Evolutionary conservation across 768 basidiomycete genomes (phyloP).

Genomic region (Lentinula detonsa): DNA sequence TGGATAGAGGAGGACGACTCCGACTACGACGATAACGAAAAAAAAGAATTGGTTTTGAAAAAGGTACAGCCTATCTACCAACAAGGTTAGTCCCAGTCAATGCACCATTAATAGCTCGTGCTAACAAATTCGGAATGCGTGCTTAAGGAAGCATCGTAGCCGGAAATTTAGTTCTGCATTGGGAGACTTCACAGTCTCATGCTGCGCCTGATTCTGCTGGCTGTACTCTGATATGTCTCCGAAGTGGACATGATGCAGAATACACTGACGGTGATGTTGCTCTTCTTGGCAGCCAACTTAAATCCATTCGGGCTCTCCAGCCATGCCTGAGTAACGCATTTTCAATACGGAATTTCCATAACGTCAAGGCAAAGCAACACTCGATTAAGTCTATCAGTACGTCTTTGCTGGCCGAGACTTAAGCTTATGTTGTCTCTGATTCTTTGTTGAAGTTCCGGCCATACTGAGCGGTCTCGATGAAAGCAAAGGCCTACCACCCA

Average conservation of each 20-base stretch:
- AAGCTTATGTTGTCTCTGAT: neutral
- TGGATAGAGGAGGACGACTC: conserved; percentile 40
- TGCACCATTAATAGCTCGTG: neutral
- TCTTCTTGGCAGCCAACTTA: neutral
- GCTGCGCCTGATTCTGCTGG: conserved; percentile 27
- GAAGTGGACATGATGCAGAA: conserved; percentile 27
- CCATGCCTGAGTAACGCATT: conserved; percentile 15
- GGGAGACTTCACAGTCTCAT: conserved; percentile 43
- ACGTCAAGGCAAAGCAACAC: neutral
- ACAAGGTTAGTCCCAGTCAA: conserved; percentile 26
- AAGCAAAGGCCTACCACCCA: conserved; percentile 15
- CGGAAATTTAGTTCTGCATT: conserved; percentile 23
- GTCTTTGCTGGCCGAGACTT: neutral
- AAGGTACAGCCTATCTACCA: conserved; percentile 29
- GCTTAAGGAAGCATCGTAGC: conserved; percentile 9
- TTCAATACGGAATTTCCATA: conserved; percentile 41
- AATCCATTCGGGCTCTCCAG: neutral
- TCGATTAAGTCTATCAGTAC: neutral
- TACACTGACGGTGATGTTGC: neutral
- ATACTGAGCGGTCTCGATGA: neutral
- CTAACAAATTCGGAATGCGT: neutral
- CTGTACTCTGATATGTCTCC: conserved; percentile 39
- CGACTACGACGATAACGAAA: conserved; percentile 12
- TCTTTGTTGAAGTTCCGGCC: neutral
- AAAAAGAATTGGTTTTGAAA: conserved; percentile 25